Base-by-base conservation (phyloP, 176 grass and related monocot genomes). In the Eleusine coracana region DNA sequence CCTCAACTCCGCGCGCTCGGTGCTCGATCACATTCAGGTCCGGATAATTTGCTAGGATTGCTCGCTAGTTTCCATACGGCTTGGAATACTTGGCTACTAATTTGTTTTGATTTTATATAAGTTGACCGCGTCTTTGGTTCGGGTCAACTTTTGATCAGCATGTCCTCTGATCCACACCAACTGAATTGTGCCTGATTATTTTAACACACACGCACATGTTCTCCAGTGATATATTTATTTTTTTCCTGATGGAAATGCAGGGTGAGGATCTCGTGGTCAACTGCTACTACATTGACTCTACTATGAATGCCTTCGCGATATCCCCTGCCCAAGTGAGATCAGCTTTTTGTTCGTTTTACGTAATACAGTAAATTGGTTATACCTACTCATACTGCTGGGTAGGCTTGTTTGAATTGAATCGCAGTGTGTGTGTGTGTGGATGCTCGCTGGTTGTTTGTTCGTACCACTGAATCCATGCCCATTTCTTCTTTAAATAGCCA, bases 1-100 rank as follows among this genome's bases (percentile, higher is more conserved):
- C 39, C 90, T 97, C 89, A 95, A 98, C 84, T 95, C 95, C 12
- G 95, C 95, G 11, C 83, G 95, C 80, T 94, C 95, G 4, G 88
- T 98, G 66, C 92, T 98, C 44, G 95, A 98, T 62, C 95, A 98
- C 86, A 98, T 95, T 83, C 90, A 95, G 89, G 95, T 92, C 13
- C 1, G n/a, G 5, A 50, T 50, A 12, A 16, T 10, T 10, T 46
- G 40, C 31, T 31, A 2, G 31, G 31, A 31, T 31, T 31, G 31
- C 31, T 34, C 31, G 31, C 31, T 34, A 34, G 31, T 34, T 34
- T 34, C 31, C 31, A 34, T 34, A 34, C 31, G 31, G 31, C 31
- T 34, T 34, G 31, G 31, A 34, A 34, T 34, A 34, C 31, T n/a
- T n/a, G n/a, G n/a, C n/a, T 34, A 34, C 31, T 34, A 34, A 34